These are phyloP conservation scores for Ceraceosorus guamensis DNA, from an alignment of 1,284 basidiomycete species.

Conservation along the genomic window DNA sequence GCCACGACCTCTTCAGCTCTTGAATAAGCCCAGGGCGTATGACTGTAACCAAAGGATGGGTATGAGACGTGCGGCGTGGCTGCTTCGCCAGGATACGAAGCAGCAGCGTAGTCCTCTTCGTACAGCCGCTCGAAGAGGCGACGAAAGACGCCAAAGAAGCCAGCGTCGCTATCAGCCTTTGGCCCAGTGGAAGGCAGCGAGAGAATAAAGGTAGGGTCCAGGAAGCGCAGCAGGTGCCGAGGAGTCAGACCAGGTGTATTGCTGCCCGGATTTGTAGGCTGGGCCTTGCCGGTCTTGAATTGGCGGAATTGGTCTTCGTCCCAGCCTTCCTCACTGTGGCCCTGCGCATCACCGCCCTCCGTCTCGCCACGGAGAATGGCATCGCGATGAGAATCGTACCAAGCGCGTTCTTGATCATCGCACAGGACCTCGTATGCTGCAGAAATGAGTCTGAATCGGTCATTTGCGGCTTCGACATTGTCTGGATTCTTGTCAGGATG, in stretches of 20 bases:
- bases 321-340: conserved; percentile 8
- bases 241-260: conserved; percentile 72
- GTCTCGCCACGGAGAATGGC: conserved; percentile 52
- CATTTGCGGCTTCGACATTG: conserved; percentile 74
- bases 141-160: conserved; percentile 84
- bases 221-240: conserved; percentile 75
- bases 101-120: conserved; percentile 63
- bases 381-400: conserved; percentile 93
- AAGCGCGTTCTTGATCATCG: conserved; percentile 67
- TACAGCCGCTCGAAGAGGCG: conserved; percentile 78
- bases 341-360: conserved; percentile 27
- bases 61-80: conserved; percentile 38
- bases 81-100: conserved; percentile 51
- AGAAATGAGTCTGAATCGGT: conserved; percentile 78
- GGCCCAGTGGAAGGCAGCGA: conserved; percentile 39
- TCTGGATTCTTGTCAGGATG: conserved; percentile 53
- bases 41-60: conserved; percentile 76
- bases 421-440: conserved; percentile 77
- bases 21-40: conserved; percentile 61
- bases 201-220: conserved; percentile 61
- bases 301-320: conserved; percentile 70
- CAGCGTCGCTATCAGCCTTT: conserved; percentile 53
- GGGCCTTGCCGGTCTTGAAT: conserved; percentile 61
- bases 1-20: conserved; percentile 15
- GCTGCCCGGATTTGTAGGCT: conserved; percentile 55